Base-by-base conservation (phyloP, 176 grass and related monocot genomes). In the Ensete glaucum region DNA sequence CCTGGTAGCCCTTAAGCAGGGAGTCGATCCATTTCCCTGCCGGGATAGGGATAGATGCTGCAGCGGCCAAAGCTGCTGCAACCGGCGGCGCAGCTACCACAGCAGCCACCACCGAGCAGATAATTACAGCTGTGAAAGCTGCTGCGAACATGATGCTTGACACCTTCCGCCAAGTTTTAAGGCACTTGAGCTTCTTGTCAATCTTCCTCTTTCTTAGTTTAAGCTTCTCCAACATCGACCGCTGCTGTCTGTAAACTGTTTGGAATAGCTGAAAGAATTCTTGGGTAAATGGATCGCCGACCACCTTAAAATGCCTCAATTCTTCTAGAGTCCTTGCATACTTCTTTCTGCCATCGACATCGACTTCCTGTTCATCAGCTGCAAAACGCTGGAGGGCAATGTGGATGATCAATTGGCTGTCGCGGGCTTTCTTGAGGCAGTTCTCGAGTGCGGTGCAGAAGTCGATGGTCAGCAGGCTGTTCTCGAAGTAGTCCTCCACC, bases 381-480 rank as follows among this genome's bases (percentile, higher is more conserved):
- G 86, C 80, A 79, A 93, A 98, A 69, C 88, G 90, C 84, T 91
- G 88, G 67, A 98, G 86, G 49, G 95, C 90, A 65, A 98, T 84
- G 56, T 98, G 88, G 67, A 91, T 77, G 78, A 93, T 83, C 51
- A 93, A 88, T 82, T 98, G 95, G 74, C 88, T 91, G 79, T 98
- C 90, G 16, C 95, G 87, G n/a, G 95, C 88, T 64, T 86, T 85
- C 78, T 93, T 89, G 77, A 98, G 90, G 82, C 90, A 98, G 84
- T 93, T 93, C 85, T 93, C 95, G 55, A 93, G 90, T 9, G 86
- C 88, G 64, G 88, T 87, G 88, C 95, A 98, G 86, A 98, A 98
- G 71, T 98, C 90, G 75, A 98, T 90, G 15, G 90, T 93, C 8
- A 89, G 94, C 80, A 98, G 91, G 80, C 90, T 98, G 83, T 84